A percentile compares a stretch with the other conserved stretches of the same genome.
Evolutionary conservation across 1,139 yeast genomes (phyloP).

Genomic region (Kodamaea fungicola): DNA sequence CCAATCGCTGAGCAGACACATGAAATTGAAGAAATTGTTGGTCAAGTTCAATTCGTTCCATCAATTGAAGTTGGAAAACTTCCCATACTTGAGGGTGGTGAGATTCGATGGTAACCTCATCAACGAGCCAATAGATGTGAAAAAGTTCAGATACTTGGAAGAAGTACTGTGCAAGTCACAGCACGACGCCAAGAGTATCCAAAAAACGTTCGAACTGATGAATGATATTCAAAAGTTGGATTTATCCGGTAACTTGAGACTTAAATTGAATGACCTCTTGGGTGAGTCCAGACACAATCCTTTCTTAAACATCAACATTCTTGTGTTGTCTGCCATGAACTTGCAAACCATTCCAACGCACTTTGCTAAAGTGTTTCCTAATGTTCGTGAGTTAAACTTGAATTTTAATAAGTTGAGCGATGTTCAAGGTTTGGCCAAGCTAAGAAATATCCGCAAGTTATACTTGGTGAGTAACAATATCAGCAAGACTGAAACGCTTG

Average conservation of each 20-base stretch:
- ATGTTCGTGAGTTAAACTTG: conserved; percentile 45
- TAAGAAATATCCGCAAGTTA: conserved; percentile 36
- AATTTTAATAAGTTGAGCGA: conserved; percentile 44
- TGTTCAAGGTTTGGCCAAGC: conserved; percentile 25
- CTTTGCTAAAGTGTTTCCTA: conserved; percentile 41
- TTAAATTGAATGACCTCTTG: conserved; percentile 10
- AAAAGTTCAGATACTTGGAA: conserved; percentile 34
- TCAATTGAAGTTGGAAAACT: conserved; percentile 27
- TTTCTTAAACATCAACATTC: conserved; percentile 36
- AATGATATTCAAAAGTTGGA: conserved; percentile 29
- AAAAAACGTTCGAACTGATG: conserved; percentile 17
- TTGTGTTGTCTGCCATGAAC: conserved; percentile 46
- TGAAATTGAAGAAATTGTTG: conserved; percentile 39
- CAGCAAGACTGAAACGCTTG: conserved; percentile 26
- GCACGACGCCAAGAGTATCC: conserved; percentile 16
- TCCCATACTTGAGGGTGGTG: conserved; percentile 41
- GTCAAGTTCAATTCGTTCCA: conserved; percentile 39
- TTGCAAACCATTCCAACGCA: conserved; percentile 32
- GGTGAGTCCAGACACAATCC: conserved; percentile 10
- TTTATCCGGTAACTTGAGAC: conserved; percentile 35
- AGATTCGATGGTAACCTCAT: conserved; percentile 46
- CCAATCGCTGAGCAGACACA: conserved; percentile 21
- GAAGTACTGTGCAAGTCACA: conserved; percentile 44
- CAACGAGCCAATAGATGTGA: conserved; percentile 22
- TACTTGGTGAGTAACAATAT: conserved; percentile 48